Evolutionary conservation across 2,329 filamentous ascomycete genomes (phyloP), one percentile per base, ranked within the genome.

Genomic region (Pseudocercospora cruenta): DNA sequence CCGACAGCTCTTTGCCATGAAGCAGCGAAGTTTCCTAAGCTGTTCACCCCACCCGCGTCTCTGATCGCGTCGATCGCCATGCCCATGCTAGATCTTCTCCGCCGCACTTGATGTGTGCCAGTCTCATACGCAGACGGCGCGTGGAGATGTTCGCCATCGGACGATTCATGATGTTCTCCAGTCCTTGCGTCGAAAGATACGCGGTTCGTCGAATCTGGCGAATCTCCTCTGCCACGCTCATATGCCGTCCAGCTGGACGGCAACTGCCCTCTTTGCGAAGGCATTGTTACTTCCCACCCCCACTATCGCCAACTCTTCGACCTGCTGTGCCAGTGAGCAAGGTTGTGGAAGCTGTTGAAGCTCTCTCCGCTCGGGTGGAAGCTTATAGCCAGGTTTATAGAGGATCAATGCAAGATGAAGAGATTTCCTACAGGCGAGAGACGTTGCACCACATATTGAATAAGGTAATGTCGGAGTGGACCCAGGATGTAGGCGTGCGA

Each of bases 1-100:
- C 86, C 90, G 26, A 93, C 93, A 43, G 94, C 94, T 77, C 94
- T 89, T 79, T 94, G 92, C 91, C 93, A 97, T 73, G 92, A 96
- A 67, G 91, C 88, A 53, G 94, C 92, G 77, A 98, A 98, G 74
- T 94, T 96, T 75, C 95, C 90, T 73, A 98, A 91, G 79, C 92
- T 96, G 82, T 98, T 98, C 67, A 94, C 90, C 59, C 94, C 94
- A 70, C 94, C 95, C 57, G 92, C 90, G 67, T 96, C 89, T 71
- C 91, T 73, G 21, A 83, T 68, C 6, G 83, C 80, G 55, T 81
- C 79, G 62, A 87, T 76, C 58, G 85, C 83, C 75, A 85, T 80
- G 8, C 81, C 80, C 72, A 84, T 79, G 7, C 82, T 84, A 24
- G 83, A 84, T 74, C 80, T 75, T 61, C 81, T 74, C 39, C 76